Evolutionary conservation across 2,329 filamentous ascomycete genomes (phyloP), one percentile per base, ranked within the genome.

Genomic region (Cadophora sp.): DNA sequence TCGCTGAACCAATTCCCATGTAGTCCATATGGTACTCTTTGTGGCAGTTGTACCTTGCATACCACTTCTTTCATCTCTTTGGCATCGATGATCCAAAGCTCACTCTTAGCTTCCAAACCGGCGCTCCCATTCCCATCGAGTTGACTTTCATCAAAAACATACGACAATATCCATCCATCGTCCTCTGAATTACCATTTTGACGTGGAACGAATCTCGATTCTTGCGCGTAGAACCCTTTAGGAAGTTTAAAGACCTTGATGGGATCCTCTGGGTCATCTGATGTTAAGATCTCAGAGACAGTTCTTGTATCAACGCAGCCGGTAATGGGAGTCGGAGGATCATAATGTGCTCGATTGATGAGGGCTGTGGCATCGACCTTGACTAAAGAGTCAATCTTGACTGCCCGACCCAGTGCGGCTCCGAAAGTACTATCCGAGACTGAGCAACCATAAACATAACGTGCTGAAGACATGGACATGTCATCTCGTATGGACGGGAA

Each of bases 51-150:
- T 3, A 92, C 81, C 66, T 81, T 83, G 6, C 84, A 86, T 3
- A 90, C 81, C 0, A 92, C 80, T 3, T 86, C 81, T 27, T 75
- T 80, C 89, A 93, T 92, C 2, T 81, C 81, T 67, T 75, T 83
- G 0, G 89, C 89, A 72, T 92, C 84, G 36, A 92, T 82, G 16
- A 92, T 81, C 90, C 90, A 93, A 0, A 92, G 79, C 76, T 92
- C 89, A 39, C 85, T 89, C 27, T 75, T 80, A 0, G 86, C 81
- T 1, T 77, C 76, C 0, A 80, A 76, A 78, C 0, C 84, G 11
- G 72, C 74, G 45, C 68, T 67, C 0, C 74, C 74, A 30, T 63
- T 14, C 2, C 51, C 59, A 61, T 87, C 81, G 0, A 91, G 79
- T 73, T 92, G 89, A 1, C 82, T 80, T 72, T 92, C 90, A 69